Conservation (phyloP, 257 asterid genomes). For the Cruciata laevipes region DNA sequence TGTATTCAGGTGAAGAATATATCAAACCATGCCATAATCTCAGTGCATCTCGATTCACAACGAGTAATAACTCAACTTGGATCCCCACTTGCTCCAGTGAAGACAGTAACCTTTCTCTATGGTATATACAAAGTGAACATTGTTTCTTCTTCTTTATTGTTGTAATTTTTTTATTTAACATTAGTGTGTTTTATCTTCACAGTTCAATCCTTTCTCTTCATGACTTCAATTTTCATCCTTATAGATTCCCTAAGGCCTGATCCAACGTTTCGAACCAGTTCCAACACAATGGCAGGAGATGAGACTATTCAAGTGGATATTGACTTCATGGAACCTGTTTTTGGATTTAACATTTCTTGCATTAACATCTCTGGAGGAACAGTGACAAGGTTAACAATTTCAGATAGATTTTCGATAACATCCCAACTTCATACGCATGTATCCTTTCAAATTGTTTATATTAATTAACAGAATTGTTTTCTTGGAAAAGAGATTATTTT, state of each 20-base stretch:
- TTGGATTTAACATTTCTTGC: slow-evolving; percentile 66
- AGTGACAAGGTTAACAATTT: slow-evolving; percentile 46
- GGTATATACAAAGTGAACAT: too few species aligned
- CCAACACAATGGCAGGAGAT: slow-evolving; percentile 52
- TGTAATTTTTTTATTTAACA: neutral
- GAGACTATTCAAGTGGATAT: slow-evolving; percentile 44
- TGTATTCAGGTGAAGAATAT: slow-evolving; percentile 46
- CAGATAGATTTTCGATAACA: neutral
- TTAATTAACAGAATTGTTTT: neutral
- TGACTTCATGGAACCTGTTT: slow-evolving; percentile 73
- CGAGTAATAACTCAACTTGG: slow-evolving; percentile 59
- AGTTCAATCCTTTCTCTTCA: neutral
- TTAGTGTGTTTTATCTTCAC: neutral
- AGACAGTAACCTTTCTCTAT: slow-evolving; percentile 77
- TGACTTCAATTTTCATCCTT: slow-evolving; percentile 13
- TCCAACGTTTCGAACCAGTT: slow-evolving; percentile 62
- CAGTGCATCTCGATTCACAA: slow-evolving; percentile 55
- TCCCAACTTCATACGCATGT: too few species aligned
- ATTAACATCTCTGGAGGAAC: slow-evolving; percentile 58
- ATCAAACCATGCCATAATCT: slow-evolving; percentile 49
- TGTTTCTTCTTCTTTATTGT: neutral
- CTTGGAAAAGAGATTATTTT: neutral
- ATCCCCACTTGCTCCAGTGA: slow-evolving; percentile 64
- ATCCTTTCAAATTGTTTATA: neutral
- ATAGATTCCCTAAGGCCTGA: slow-evolving; percentile 70